These are phyloP conservation scores for Mucor piriformis DNA, from an alignment of 371 early-diverging fungal species.

Conservation along the genomic window DNA sequence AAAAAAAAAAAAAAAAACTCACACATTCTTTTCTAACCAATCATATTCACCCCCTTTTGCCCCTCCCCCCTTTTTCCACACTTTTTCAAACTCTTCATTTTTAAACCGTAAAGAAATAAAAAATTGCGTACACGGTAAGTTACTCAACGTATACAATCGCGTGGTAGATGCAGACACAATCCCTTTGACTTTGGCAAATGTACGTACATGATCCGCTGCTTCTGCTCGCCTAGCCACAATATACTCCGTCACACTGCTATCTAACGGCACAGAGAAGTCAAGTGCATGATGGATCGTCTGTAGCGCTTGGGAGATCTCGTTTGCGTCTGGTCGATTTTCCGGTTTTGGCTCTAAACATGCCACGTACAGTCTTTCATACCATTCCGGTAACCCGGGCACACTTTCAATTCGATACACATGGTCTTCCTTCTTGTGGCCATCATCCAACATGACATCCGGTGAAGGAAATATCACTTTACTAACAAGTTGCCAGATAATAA, in stretches of 20 bases:
- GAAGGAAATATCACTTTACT: slow-evolving; percentile 55
- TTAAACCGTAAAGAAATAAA: slow-evolving; percentile 36
- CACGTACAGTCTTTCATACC: slow-evolving; percentile 44
- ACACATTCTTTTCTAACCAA: not conserved
- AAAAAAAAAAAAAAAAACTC: not conserved
- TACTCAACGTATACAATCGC: slow-evolving; percentile 49
- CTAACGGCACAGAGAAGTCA: slow-evolving; percentile 39
- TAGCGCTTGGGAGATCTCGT: slow-evolving; percentile 34
- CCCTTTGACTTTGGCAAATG: slow-evolving; percentile 41
- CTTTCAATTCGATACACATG: slow-evolving; percentile 44
- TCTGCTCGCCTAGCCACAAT: slow-evolving; percentile 48
- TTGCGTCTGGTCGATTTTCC: slow-evolving; percentile 46
- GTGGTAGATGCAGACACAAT: slow-evolving; percentile 37
- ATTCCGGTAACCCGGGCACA: slow-evolving; percentile 46
- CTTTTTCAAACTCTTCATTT: slow-evolving; percentile 15
- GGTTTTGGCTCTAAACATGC: slow-evolving; percentile 45
- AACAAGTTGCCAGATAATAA: slow-evolving; percentile 55
- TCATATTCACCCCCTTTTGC: not conserved
- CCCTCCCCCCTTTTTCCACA: slow-evolving; percentile 3
- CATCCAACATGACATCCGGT: slow-evolving; percentile 42
- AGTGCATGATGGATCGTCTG: slow-evolving; percentile 40
- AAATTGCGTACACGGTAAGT: slow-evolving; percentile 32
- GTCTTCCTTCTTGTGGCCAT: slow-evolving; percentile 24
- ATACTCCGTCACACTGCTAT: slow-evolving; percentile 39
- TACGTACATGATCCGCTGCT: slow-evolving; percentile 43